Evolutionary conservation across 345 rosid genomes (phyloP).

Genomic region (Euphorbia tirucalli): DNA sequence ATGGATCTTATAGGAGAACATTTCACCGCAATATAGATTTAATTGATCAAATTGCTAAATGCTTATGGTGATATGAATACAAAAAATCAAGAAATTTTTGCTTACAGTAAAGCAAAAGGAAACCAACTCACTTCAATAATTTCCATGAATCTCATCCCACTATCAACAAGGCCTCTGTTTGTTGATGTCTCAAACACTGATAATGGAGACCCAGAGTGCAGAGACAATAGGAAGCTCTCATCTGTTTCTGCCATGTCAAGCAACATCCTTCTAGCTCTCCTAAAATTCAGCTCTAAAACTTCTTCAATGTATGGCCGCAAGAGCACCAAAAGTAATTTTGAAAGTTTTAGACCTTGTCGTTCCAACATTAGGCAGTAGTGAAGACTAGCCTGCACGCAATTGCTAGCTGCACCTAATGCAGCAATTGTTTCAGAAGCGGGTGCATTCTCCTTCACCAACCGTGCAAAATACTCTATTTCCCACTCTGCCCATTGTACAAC

Average conservation of each 20-base stretch:
- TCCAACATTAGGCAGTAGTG: constrained; percentile 74
- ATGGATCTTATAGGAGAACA: too few relatives aligned
- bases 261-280: constrained; percentile 70
- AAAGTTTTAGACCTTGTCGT: constrained; percentile 71
- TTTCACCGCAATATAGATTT: too few relatives aligned
- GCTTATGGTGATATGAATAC: too few relatives aligned
- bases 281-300: constrained; percentile 82
- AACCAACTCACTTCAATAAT: constrained; percentile 65
- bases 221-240: constrained; percentile 53
- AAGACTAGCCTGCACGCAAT: constrained; percentile 79
- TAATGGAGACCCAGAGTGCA: constrained; percentile 51
- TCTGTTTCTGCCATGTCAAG: constrained; percentile 55
- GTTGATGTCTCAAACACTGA: constrained; percentile 59
- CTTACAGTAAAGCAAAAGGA: constrained; percentile 11
- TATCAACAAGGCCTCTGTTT: constrained; percentile 58
- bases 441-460: constrained; percentile 79
- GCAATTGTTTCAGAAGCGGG: constrained; percentile 71
- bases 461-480: constrained; percentile 79
- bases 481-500: constrained; percentile 96
- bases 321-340: constrained; percentile 84
- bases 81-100: too few relatives aligned
- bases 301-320: constrained; percentile 83
- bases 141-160: constrained; percentile 75
- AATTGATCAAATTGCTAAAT: too few relatives aligned
- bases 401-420: constrained; percentile 75